A percentile compares a stretch with the other conserved stretches of the same genome.
Evolutionary conservation across 805 yeast species (phyloP).

Genomic region (Lachancea thermotolerans): DNA sequence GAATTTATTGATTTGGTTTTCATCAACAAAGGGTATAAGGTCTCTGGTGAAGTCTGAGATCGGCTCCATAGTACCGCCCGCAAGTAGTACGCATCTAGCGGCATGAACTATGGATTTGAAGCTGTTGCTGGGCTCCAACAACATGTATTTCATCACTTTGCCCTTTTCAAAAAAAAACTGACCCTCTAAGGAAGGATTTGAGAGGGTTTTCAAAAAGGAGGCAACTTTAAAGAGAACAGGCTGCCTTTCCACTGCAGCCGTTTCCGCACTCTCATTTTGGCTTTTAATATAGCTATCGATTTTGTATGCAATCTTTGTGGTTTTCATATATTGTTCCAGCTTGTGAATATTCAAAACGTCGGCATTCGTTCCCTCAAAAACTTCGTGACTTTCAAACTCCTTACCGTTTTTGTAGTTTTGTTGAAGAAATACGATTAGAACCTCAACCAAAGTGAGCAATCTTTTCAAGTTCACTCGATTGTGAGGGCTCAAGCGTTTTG

Average conservation of each 20-base stretch:
- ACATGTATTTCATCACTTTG: constrained; percentile 51
- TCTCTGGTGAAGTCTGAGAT: background rate
- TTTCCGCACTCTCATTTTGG: constrained; percentile 4
- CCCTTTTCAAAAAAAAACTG: constrained; percentile 52
- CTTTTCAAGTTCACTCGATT: constrained; percentile 67
- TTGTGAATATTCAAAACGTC: constrained; percentile 67
- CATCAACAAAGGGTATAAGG: constrained; percentile 45
- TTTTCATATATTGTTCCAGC: constrained; percentile 54
- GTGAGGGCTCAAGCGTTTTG: constrained; percentile 57
- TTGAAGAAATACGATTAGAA: constrained; percentile 44
- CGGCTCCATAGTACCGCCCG: constrained; percentile 71
- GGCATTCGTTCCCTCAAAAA: constrained; percentile 53
- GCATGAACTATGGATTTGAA: constrained; percentile 61
- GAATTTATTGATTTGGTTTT: constrained; percentile 42
- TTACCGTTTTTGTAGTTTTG: constrained; percentile 40
- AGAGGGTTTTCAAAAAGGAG: constrained; percentile 54
- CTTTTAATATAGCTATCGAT: constrained; percentile 57
- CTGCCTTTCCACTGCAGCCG: constrained; percentile 14
- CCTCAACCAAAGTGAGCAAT: constrained; percentile 48
- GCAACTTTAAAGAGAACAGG: constrained; percentile 63
- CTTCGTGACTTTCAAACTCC: constrained; percentile 42
- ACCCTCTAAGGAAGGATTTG: constrained; percentile 78
- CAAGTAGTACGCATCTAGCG: constrained; percentile 64
- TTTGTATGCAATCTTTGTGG: constrained; percentile 76
- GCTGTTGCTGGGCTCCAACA: constrained; percentile 70